A percentile compares a stretch with the other conserved stretches of the same genome.
phyloP scores from a whole-genome alignment of 768 basidiomycete genomes.

The Lyophyllum shimeji region DNA sequence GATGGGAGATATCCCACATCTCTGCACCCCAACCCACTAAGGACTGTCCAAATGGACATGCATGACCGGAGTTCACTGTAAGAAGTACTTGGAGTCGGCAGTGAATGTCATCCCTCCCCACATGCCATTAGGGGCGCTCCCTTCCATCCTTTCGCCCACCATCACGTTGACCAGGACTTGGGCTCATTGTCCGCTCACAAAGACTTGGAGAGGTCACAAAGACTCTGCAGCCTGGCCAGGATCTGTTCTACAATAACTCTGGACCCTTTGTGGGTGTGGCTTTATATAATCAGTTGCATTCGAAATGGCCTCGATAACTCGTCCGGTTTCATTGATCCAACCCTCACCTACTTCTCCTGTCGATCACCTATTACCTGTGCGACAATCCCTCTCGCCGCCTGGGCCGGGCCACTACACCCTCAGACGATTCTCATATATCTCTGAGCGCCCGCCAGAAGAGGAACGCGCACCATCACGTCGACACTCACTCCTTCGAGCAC shows the following conservation, averaged over 20 bases:
- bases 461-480: slow-evolving; percentile 12
- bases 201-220: slow-evolving; percentile 6
- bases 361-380: slow-evolving; percentile 13
- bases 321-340: slow-evolving; percentile 11
- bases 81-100: background rate
- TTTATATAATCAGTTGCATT: slow-evolving; percentile 15
- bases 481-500: slow-evolving; percentile 27
- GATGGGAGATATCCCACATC: slow-evolving; percentile 4
- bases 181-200: slow-evolving; percentile 10
- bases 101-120: slow-evolving; percentile 6
- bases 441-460: slow-evolving; percentile 20
- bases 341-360: slow-evolving; percentile 14
- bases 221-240: slow-evolving; percentile 2
- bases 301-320: slow-evolving; percentile 15
- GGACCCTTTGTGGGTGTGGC: slow-evolving; percentile 10
- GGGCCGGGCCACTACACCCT: slow-evolving; percentile 32
- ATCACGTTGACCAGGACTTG: background rate
- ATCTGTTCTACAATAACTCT: slow-evolving; percentile 2
- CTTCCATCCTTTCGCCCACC: slow-evolving; percentile 4
- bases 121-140: slow-evolving; percentile 1
- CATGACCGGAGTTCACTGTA: slow-evolving; percentile 14
- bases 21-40: background rate
- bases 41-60: slow-evolving; percentile 13
- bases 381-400: slow-evolving; percentile 14
- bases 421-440: slow-evolving; percentile 38